Conservation (phyloP, 306 rosid species). For the Glycine latifolia region DNA sequence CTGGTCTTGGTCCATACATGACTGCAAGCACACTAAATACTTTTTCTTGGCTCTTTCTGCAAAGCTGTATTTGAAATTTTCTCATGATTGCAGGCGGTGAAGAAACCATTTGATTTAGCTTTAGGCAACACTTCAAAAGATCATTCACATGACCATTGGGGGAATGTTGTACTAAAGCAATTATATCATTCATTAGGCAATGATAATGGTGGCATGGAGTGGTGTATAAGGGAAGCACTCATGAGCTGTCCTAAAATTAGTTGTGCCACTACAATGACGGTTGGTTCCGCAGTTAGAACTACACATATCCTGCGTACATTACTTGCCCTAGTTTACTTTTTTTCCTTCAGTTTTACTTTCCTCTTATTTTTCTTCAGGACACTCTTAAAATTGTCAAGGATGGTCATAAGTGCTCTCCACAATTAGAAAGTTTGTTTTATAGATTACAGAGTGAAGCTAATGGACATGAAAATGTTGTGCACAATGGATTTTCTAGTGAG, state of each 20-base stretch:
- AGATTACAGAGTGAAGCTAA: constrained; percentile 57
- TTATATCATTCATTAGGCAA: constrained; percentile 66
- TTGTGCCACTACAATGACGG: constrained; percentile 52
- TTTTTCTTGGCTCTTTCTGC: constrained; percentile 35
- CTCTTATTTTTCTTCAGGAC: constrained; percentile 58
- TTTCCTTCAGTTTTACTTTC: constrained; percentile 6
- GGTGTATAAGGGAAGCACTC: constrained; percentile 63
- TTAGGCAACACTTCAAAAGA: constrained; percentile 53
- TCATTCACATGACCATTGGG: constrained; percentile 61
- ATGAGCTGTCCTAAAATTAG: constrained; percentile 42
- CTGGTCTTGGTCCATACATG: constrained; percentile 17
- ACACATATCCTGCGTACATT: constrained; percentile 35
- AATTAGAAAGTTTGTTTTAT: constrained; percentile 46
- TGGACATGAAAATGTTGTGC: constrained; percentile 52
- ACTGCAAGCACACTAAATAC: constrained; percentile 21
- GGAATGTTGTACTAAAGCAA: constrained; percentile 61
- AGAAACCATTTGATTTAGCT: constrained; percentile 50
- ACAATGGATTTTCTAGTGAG: constrained; percentile 60
- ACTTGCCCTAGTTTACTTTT: constrained; percentile 27
- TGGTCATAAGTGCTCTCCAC: constrained; percentile 49
- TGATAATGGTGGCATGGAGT: constrained; percentile 62
- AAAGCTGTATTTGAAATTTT: constrained; percentile 46
- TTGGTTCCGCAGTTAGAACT: constrained; percentile 53
- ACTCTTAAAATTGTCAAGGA: constrained; percentile 54
- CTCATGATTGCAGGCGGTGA: constrained; percentile 55